A percentile compares a stretch with the other conserved stretches of the same genome.
Conservation (phyloP, 441 rosid species). For the Erysimum cheiri region DNA sequence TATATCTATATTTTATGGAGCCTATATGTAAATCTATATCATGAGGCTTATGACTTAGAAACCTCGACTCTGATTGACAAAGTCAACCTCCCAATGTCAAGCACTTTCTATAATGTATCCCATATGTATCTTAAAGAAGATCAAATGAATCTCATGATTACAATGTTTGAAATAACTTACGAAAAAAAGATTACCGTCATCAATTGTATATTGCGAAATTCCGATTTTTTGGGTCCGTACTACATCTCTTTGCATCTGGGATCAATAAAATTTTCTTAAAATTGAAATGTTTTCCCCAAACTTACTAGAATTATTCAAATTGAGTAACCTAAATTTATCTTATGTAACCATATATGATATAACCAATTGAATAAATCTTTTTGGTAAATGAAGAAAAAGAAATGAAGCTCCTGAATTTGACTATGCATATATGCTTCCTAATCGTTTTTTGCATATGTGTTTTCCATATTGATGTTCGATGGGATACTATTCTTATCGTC, state of each 20-base stretch:
- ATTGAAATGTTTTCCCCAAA: background rate
- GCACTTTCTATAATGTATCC: conserved; percentile 25
- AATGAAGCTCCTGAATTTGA: background rate
- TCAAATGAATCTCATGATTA: conserved; percentile 30
- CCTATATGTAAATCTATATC: conserved; percentile 18
- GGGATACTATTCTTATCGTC: background rate
- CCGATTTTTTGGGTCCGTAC: background rate
- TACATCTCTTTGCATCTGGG: background rate
- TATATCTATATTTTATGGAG: background rate
- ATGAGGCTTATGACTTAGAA: conserved; percentile 35
- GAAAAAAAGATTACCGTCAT: background rate
- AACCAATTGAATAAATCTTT: background rate
- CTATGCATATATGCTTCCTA: background rate
- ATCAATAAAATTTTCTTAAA: background rate
- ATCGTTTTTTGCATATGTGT: background rate
- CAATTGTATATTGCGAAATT: background rate
- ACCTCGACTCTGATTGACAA: conserved; percentile 36
- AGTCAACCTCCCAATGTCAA: conserved; percentile 38
- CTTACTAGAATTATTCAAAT: too few species aligned
- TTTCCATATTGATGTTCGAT: background rate
- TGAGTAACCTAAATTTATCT: background rate
- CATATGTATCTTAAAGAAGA: background rate
- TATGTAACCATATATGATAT: background rate
- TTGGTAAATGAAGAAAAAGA: background rate
- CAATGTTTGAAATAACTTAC: conserved; percentile 16